These are phyloP conservation scores for Tubosaeta brunneosetosa DNA, from an alignment of 768 basidiomycete species.

Conservation along the genomic window DNA sequence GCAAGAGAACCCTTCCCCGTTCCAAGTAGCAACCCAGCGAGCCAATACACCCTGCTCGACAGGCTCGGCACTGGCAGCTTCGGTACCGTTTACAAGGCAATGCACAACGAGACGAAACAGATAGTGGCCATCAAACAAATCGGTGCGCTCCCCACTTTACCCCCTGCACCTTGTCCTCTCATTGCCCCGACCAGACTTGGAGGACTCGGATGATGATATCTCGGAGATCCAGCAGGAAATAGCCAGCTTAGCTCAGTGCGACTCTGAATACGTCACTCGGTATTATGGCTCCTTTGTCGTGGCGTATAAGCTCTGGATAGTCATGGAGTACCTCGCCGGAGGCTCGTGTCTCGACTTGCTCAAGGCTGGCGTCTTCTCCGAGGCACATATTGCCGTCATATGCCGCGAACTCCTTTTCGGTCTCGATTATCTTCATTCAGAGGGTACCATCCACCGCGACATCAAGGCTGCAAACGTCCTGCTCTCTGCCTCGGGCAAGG, in stretches of 20 bases:
- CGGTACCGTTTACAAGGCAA: constrained; percentile 95
- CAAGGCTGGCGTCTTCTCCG: constrained; percentile 86
- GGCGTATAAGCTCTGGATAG: constrained; percentile 96
- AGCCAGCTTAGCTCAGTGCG: constrained; percentile 90
- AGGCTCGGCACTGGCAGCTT: constrained; percentile 98
- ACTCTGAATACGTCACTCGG: constrained; percentile 92
- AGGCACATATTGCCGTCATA: constrained; percentile 91
- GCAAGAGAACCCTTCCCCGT: constrained; percentile 61
- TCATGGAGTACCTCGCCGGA: constrained; percentile 99
- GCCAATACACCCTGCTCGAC: constrained; percentile 88
- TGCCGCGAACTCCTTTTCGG: constrained; percentile 91
- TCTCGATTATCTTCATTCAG: constrained; percentile 92
- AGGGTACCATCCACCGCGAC: constrained; percentile 96
- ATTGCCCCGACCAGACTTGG: constrained; percentile 60
- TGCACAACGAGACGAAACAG: constrained; percentile 90
- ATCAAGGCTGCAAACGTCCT: constrained; percentile 98
- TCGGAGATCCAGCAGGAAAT: constrained; percentile 99
- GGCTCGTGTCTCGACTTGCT: constrained; percentile 97
- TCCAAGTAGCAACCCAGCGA: constrained; percentile 76
- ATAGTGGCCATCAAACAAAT: constrained; percentile 99
- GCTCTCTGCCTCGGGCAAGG: constrained; percentile 83
- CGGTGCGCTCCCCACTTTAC: constrained; percentile 46
- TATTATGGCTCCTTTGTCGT: constrained; percentile 98
- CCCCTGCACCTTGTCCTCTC: neutral
- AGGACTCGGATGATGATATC: constrained; percentile 98